Evolutionary conservation across 441 rosid genomes (phyloP), one percentile per base, ranked within the genome.

Genomic region (Eutrema salsugineum): DNA sequence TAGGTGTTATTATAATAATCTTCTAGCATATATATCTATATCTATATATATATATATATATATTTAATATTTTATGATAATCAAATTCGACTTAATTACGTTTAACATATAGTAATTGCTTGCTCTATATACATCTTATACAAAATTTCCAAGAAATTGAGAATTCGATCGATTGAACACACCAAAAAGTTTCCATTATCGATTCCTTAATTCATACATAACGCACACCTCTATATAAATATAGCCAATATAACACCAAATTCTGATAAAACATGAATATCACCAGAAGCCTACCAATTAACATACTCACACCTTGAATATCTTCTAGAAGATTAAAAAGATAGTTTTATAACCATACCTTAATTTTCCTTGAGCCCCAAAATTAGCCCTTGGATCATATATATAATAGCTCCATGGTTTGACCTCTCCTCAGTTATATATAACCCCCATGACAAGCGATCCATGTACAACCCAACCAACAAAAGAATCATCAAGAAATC

Each of bases 401-500:
- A 48, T 44, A 47, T 57, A 40, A 22, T 22, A 57, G 49, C 63
- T 57, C 56, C 61, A 38, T 58, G 70, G 22, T 53, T 61, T 73
- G 73, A 79, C 50, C 67, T 78, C 70, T 72, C 77, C 35, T 50
- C 72, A 20, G 35, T 48, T 39, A 24, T 44, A 60, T 59, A 63
- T 63, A 76, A 16, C 62, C 49, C 67, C 16, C 63, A 64, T 64
- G 57, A 63, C 16, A 38, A 62, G 33, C 11, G 65, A 38, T n/a
- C 75, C 44, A 64, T 64, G 38, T 58, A 70, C 56, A 70, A 57
- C 63, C 72, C 76, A 70, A 71, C 72, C 80, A 77, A 70, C 80
- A 77, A 77, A 77, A 77, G 64, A 77, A 71, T 71, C 68, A 76
- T 48, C 68, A 64, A 76, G 71, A 64, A 64, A 59, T n/a, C 44